Evolutionary conservation across 768 basidiomycete species (phyloP), one percentile per base, ranked within the genome.

Genomic region (Hypholoma sublateritium): DNA sequence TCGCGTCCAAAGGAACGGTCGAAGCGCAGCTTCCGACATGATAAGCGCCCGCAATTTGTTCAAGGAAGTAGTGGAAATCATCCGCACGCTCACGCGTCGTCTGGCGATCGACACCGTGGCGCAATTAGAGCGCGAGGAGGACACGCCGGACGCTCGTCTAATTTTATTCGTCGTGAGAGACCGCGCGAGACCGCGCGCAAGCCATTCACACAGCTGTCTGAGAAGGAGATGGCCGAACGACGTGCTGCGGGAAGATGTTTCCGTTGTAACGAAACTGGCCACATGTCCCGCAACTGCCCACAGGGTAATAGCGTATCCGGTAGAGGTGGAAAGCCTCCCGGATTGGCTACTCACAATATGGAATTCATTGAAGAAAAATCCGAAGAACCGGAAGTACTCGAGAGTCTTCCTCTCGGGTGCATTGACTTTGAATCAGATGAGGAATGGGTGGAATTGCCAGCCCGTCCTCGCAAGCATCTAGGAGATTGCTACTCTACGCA

Each of bases 221-320:
- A 65, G 0, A 59, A 62, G 41, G 62, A 65, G 24, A 55, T 39
- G n/a, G 50, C 54, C 2, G 58, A 69, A 35, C 53, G 61, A 2
- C 24, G 47, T 1, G 62, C 66, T 2, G 59, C 61, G 1, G 61
- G 63, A 4, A 57, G 53, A n/a, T 69, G 68, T 50, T 71, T 65
- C 41, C 47, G 54, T 1, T 71, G 67, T 43, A 52, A 59, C 3
- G 60, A 64, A 36, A 16, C 13, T 0, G 68, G 67, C 0, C 68
- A 69, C 41, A 12, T 68, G 21, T 21, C 67, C 0, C 34, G 66
- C 1, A 65, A 67, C 25, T 69, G 70, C 35, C 70, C 67, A 11
- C 24, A 63, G 14, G 41, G 19, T 1, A 62, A 57, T 48, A 47
- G 39, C 0, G 36, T 64, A 8, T 54, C 56, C 34, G 54, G 59